Base-by-base conservation (phyloP, 2,329 filamentous ascomycete genomes). In the Paecilomyces variotii region DNA sequence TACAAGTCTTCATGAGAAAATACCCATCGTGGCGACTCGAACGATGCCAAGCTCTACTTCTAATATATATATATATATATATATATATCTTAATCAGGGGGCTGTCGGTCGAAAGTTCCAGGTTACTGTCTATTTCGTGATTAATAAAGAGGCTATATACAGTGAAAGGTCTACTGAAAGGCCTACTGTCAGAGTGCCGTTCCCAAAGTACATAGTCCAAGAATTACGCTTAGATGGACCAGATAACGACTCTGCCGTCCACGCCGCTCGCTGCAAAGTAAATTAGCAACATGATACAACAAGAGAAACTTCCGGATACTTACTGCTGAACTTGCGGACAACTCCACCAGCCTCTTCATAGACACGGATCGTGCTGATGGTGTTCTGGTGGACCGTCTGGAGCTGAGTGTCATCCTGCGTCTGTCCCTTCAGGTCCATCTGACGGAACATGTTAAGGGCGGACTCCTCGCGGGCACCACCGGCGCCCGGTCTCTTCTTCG, bases 351-450 rank as follows among this genome's bases (percentile, higher is more conserved):
- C 79, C 58, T 83, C 83, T 68, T 91, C 85, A 72, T 88, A 97
- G 24, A 85, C 81, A 51, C 94, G 85, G 55, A 99, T 80, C 1
- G 87, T 96, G 70, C 85, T 91, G 71, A 99, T 90, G 27, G 92
- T 96, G 78, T 99, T 99, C 74, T 99, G 94, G 76, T 99, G 94
- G 53, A 94, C 86, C 10, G 94, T 97, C 78, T 91, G 94, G 66
- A 99, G 82, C 78, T 96, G 90, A 3, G 92, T 97, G 73, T 97
- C 92, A 69, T 96, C 91, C 71, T 90, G 90, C 58, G 82, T 80
- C 77, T 96, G 96, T 62, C 94, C 94, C 82, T 94, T 96, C 64
- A 99, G 82, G 76, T 99, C 94, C 94, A 99, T 97, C 79, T 97
- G 92, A 69, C 87, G 86, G 79, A 99, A 99, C 91, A 97, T 96